These are phyloP conservation scores for Diaporthe humulicola DNA, from an alignment of 2,329 filamentous ascomycete species.

Conservation along the genomic window DNA sequence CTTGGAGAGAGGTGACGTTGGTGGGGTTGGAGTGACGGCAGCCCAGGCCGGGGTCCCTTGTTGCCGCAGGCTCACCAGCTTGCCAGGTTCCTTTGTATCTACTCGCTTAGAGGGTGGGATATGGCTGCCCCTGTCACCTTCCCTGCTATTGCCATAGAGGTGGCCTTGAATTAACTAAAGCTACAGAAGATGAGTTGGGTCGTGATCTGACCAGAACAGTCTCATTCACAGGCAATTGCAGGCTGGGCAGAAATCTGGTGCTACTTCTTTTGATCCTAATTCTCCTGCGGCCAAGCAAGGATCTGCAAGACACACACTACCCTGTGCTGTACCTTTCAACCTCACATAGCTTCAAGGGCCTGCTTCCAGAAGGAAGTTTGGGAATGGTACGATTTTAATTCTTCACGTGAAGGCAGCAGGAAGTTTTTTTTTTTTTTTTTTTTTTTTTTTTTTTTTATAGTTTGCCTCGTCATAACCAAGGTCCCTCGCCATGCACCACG, in stretches of 20 bases:
- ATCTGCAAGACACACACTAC: neutral
- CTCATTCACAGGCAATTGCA: neutral
- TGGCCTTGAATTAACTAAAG: too few species aligned
- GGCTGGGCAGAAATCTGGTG: neutral
- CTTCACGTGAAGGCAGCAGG: neutral
- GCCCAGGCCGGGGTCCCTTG: slow-evolving; percentile 3
- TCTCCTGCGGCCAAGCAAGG: neutral
- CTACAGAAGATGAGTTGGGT: neutral
- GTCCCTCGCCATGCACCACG: neutral
- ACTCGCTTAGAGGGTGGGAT: neutral
- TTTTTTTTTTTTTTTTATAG: too few species aligned
- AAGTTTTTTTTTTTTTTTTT: rapidly evolving
- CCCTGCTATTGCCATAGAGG: neutral
- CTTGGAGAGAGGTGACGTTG: slow-evolving; percentile 20
- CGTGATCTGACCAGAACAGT: neutral
- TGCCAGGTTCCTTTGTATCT: neutral
- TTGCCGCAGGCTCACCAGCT: neutral
- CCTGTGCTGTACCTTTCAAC: neutral
- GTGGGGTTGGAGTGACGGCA: neutral
- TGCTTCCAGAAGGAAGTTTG: neutral
- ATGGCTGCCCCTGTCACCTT: neutral
- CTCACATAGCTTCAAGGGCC: neutral
- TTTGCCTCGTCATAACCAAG: neutral
- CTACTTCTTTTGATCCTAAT: neutral
- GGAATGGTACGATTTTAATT: neutral